Evolutionary conservation across 208 protist genomes (phyloP).

Genomic region (Acanthamoeba divionensis): DNA sequence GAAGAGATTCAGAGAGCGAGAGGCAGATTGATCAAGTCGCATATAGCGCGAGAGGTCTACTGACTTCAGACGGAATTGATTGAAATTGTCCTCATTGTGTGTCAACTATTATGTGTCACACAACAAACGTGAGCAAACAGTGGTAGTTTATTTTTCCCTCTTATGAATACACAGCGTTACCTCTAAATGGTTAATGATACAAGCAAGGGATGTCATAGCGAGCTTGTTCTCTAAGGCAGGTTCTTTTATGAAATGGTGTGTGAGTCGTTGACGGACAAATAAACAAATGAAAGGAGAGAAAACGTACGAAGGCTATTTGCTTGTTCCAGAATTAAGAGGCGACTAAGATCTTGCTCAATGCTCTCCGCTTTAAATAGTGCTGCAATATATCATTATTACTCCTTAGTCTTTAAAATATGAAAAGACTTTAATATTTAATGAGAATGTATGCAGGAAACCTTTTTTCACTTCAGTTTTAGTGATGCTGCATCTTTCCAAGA

Average conservation of each 20-base stretch:
- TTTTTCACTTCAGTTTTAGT: constrained; percentile 3
- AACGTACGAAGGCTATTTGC: background rate
- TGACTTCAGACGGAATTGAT: background rate
- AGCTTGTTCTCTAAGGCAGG: background rate
- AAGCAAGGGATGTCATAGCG: constrained; percentile 13
- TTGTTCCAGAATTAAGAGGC: background rate
- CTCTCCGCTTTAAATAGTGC: background rate
- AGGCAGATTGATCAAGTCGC: constrained; percentile 34
- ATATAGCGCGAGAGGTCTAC: constrained; percentile 38
- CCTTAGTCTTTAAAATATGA: background rate
- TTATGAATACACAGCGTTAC: too few relatives aligned
- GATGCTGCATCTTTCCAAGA: constrained; percentile 31
- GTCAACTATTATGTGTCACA: too few relatives aligned
- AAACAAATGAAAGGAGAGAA: background rate
- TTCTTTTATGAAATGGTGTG: background rate
- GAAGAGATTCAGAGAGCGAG: constrained; percentile 44
- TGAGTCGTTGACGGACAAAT: background rate
- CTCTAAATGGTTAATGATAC: constrained; percentile 51
- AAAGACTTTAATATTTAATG: too few relatives aligned
- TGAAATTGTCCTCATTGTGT: constrained; percentile 19
- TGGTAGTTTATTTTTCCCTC: too few relatives aligned
- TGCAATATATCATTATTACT: too few relatives aligned
- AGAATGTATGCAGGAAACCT: too few relatives aligned
- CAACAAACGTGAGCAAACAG: too few relatives aligned
- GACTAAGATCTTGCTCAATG: constrained; percentile 31